Conservation (phyloP, 139 green algal species). For the Chlamydomonas schloesseri region DNA sequence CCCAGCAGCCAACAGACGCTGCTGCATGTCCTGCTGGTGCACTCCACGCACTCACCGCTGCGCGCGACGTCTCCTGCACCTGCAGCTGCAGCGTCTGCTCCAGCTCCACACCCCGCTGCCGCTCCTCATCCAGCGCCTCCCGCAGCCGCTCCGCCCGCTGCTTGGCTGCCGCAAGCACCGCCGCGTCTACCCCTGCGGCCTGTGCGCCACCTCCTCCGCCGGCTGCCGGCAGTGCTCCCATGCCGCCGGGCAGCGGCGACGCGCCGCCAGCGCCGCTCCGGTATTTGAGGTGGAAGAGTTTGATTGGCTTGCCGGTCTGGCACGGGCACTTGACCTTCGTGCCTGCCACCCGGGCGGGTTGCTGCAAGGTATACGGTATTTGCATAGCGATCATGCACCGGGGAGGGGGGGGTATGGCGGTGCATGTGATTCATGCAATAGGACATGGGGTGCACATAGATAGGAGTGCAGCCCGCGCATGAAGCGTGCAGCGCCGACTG, state of each 20-base stretch:
- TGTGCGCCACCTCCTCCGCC: no score
- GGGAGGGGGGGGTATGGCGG: no score
- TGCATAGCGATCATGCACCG: no score
- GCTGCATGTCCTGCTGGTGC: no score
- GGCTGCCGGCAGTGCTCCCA: no score
- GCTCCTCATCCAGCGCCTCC: constrained; percentile 24
- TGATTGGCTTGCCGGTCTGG: constrained; percentile 16
- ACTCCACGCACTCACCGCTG: not conserved
- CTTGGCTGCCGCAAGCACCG: not conserved
- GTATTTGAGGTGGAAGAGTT: constrained; percentile 14
- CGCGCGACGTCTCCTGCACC: not conserved
- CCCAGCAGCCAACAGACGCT: no score
- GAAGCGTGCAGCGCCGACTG: no score
- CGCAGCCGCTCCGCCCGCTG: not conserved
- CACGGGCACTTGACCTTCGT: constrained; percentile 1
- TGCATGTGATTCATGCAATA: no score
- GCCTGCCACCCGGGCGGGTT: not conserved
- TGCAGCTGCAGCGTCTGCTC: not conserved
- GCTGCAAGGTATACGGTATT: no score
- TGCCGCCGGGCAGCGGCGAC: not conserved
- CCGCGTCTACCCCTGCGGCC: not conserved
- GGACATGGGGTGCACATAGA: no score
- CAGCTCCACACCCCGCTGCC: not conserved
- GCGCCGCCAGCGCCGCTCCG: no score
- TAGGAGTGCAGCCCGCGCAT: no score